Conservation (phyloP, 2,329 filamentous ascomycete genomes). For the Kalmusia sp. region DNA sequence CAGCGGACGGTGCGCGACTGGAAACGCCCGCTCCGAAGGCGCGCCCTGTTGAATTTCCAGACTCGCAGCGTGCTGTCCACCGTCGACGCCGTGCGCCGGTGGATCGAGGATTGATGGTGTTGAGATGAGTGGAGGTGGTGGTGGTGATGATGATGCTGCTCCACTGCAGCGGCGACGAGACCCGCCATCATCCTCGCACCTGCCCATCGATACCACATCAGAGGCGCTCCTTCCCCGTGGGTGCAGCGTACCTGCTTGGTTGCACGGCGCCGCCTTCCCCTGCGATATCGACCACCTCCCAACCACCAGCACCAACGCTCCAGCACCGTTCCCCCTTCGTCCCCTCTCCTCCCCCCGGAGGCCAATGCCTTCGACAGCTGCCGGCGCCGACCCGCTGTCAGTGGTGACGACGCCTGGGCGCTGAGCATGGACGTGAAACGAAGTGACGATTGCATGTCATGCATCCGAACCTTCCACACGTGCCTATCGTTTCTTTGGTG, state of each 20-base stretch:
- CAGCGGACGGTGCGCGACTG: constrained; percentile 9
- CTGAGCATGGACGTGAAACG: constrained; percentile 30
- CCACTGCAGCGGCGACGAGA: too few species aligned
- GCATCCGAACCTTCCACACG: constrained; percentile 7
- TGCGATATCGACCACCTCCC: too few species aligned
- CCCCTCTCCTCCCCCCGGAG: too few species aligned
- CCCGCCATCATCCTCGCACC: too few species aligned
- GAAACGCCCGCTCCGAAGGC: constrained; percentile 13
- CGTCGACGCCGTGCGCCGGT: background rate
- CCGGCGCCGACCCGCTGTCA: constrained; percentile 4
- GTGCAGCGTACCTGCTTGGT: background rate
- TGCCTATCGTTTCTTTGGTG: constrained; percentile 2
- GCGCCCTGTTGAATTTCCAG: constrained; percentile 10
- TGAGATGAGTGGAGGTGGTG: too few species aligned
- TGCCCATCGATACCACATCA: too few species aligned
- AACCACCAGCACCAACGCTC: too few species aligned
- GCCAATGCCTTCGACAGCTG: background rate
- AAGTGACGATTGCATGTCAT: constrained; percentile 14
- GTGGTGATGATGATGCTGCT: too few species aligned
- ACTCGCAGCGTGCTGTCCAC: background rate
- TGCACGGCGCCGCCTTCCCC: too few species aligned
- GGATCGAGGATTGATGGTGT: too few species aligned
- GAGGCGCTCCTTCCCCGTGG: background rate
- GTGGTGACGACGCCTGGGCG: constrained; percentile 15
- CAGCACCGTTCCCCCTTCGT: too few species aligned